phyloP scores from a whole-genome alignment of 345 rosid species.

The Alliaria petiolata region DNA sequence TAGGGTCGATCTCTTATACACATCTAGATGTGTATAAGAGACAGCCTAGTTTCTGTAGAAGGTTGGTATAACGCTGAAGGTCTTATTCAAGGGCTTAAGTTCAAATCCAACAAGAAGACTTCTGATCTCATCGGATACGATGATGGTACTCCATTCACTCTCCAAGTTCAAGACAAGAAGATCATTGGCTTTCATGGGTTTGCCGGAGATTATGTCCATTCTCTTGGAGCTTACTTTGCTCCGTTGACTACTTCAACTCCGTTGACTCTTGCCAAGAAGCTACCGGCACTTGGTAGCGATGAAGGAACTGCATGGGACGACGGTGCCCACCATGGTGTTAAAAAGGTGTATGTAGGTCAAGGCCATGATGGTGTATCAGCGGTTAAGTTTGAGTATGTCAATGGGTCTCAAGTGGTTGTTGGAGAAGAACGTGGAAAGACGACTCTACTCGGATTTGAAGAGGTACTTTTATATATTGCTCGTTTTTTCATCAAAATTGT shows the following conservation, averaged over 20 bases:
- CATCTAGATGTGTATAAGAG: too few species aligned
- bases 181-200: slow-evolving; percentile 31
- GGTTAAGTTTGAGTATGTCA: slow-evolving; percentile 22
- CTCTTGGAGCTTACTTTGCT: slow-evolving; percentile 31
- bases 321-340: slow-evolving; percentile 28
- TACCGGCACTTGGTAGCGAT: slow-evolving; percentile 21
- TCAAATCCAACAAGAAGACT: slow-evolving; percentile 17
- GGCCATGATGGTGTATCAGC: slow-evolving; percentile 18
- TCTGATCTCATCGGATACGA: slow-evolving; percentile 18
- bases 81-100: slow-evolving; percentile 9
- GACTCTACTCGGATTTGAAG: slow-evolving; percentile 21
- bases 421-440: slow-evolving; percentile 22
- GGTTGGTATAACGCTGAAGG: slow-evolving; percentile 24
- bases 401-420: background rate
- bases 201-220: background rate
- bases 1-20: background rate
- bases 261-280: background rate
- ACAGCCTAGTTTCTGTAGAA: slow-evolving; percentile 16
- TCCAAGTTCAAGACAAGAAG: slow-evolving; percentile 20
- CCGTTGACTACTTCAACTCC: background rate
- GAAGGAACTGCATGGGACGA: slow-evolving; percentile 31
- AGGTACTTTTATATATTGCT: background rate
- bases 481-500: background rate
- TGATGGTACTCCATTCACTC: slow-evolving; percentile 14
- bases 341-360: slow-evolving; percentile 26